Conservation (phyloP, 2,329 filamentous ascomycete species). For the Tolypocladium tropicale region DNA sequence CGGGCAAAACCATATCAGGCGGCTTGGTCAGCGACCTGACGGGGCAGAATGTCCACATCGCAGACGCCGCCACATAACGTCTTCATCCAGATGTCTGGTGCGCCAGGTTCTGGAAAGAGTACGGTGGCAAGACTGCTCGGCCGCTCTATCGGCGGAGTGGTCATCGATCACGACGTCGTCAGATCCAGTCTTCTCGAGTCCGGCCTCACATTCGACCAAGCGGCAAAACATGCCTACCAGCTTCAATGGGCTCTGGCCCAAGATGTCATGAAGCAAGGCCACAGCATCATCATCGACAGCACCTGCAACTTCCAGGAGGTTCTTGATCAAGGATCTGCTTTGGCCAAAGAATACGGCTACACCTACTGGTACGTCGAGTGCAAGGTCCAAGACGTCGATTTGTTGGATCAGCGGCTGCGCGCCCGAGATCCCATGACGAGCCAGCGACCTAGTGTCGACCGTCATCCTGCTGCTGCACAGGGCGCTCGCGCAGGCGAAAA, state of each 20-base stretch:
- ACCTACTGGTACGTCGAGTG: neutral
- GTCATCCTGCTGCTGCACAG: neutral
- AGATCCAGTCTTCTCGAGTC: conserved; percentile 20
- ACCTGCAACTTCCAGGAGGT: conserved; percentile 23
- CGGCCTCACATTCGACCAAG: conserved; percentile 16
- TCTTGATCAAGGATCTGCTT: conserved; percentile 16
- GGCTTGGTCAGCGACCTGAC: too few species aligned
- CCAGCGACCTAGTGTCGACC: neutral
- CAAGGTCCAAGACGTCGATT: neutral
- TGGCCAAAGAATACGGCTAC: conserved; percentile 9
- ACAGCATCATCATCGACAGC: conserved; percentile 25
- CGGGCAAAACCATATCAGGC: too few species aligned
- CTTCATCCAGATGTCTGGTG: conserved; percentile 23
- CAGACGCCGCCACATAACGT: neutral
- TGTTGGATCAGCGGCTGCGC: neutral
- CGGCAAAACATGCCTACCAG: conserved; percentile 19
- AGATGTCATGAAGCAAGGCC: conserved; percentile 21
- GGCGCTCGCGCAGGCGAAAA: neutral
- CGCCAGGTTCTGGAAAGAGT: conserved; percentile 28
- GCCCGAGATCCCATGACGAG: neutral
- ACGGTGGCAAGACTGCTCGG: conserved; percentile 19
- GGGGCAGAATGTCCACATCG: neutral
- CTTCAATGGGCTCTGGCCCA: conserved; percentile 24
- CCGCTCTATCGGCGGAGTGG: conserved; percentile 14
- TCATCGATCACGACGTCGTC: conserved; percentile 27